Evolutionary conservation across 495 filamentous ascomycete species (phyloP).

Genomic region (Penicillium desertorum): DNA sequence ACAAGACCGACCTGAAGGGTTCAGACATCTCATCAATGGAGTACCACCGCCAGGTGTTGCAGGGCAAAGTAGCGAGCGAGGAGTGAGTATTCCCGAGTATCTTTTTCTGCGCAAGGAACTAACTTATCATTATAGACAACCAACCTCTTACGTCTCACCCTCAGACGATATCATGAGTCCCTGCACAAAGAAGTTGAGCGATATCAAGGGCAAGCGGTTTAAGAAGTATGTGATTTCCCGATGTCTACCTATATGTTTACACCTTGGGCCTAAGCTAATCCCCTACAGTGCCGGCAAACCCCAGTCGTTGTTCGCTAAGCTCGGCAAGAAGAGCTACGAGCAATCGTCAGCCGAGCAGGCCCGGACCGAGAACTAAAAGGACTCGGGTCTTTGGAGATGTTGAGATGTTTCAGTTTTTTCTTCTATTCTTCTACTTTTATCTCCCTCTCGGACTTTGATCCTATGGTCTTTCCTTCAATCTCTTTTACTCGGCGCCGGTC

Average conservation of each 20-base stretch:
- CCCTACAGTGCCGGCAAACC: slow-evolving; percentile 45
- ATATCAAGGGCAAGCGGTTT: slow-evolving; percentile 80
- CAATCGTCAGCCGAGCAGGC: slow-evolving; percentile 34
- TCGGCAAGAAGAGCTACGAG: slow-evolving; percentile 53
- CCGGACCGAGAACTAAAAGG: slow-evolving; percentile 19
- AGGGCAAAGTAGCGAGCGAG: slow-evolving; percentile 67
- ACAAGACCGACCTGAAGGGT: slow-evolving; percentile 39
- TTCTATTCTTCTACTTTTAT: background rate
- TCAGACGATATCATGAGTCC: slow-evolving; percentile 92
- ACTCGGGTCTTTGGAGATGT: background rate
- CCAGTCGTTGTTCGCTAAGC: slow-evolving; percentile 49
- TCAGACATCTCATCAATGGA: slow-evolving; percentile 58
- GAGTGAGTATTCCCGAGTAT: slow-evolving; percentile 52
- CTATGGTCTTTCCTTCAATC: slow-evolving; percentile 7
- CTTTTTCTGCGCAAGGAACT: background rate
- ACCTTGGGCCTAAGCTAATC: slow-evolving; percentile 8
- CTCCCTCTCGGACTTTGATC: background rate
- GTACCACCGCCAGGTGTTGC: slow-evolving; percentile 74
- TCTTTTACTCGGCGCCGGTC: slow-evolving; percentile 13
- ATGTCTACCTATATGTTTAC: no score
- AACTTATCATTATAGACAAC: slow-evolving; percentile 32
- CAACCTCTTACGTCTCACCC: slow-evolving; percentile 79
- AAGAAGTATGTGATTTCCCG: slow-evolving; percentile 42
- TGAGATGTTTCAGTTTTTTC: background rate
- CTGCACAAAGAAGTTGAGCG: slow-evolving; percentile 84